phyloP scores from a whole-genome alignment of 1,284 basidiomycete genomes.

The Pulveroboletus sp. region DNA sequence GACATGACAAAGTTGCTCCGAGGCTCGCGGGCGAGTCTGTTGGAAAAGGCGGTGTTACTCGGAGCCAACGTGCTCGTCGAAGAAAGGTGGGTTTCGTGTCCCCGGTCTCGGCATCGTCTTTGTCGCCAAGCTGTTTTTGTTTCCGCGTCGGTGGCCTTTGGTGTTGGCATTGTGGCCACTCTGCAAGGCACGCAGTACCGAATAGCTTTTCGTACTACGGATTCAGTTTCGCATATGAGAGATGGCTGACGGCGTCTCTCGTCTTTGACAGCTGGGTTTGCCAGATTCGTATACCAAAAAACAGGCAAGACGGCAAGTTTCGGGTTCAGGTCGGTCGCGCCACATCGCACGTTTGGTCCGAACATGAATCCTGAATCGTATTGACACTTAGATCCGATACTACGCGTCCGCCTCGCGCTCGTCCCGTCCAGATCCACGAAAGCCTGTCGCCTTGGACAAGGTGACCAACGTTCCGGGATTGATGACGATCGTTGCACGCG shows the following conservation, averaged over 20 bases:
- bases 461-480: constrained; percentile 57
- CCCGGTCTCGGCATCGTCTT: background rate
- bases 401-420: constrained; percentile 54
- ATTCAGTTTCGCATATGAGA: background rate
- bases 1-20: constrained; percentile 59
- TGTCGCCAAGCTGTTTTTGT: background rate
- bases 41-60: constrained; percentile 52
- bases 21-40: constrained; percentile 50
- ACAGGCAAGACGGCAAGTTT: constrained; percentile 50
- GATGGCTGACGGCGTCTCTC: constrained; percentile 6
- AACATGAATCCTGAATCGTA: background rate
- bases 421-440: constrained; percentile 45
- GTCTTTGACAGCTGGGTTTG: constrained; percentile 58
- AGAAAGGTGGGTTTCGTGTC: constrained; percentile 55
- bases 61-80: constrained; percentile 66
- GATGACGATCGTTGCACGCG: constrained; percentile 58
- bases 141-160: too few relatives aligned
- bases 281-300: constrained; percentile 56
- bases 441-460: constrained; percentile 55
- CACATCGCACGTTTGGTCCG: background rate
- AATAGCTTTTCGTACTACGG: too few relatives aligned
- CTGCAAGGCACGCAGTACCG: background rate
- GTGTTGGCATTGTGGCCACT: background rate
- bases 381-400: constrained; percentile 55
- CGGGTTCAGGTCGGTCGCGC: constrained; percentile 54